phyloP scores from a whole-genome alignment of 1,284 basidiomycete species.

The Ganoderma lucidum region DNA sequence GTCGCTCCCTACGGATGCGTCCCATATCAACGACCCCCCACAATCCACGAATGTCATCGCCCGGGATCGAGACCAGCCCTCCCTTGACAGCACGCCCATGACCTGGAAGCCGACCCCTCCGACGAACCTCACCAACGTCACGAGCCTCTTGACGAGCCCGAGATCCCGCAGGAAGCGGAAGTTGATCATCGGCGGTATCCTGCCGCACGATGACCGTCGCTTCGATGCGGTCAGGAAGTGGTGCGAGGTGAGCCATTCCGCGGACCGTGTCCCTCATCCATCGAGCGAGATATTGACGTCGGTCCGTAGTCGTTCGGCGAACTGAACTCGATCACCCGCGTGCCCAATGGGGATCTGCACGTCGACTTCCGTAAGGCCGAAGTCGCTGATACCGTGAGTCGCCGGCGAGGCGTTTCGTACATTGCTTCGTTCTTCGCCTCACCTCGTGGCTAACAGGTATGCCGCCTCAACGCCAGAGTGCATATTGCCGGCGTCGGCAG shows the following conservation, averaged over 20 bases:
- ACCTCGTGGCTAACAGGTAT: conserved; percentile 56
- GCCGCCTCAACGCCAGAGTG: conserved; percentile 76
- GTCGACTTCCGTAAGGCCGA: conserved; percentile 75
- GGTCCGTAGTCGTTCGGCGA: conserved; percentile 71
- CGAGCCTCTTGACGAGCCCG: conserved; percentile 38
- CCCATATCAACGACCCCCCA: conserved; percentile 47
- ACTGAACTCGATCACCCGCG: conserved; percentile 69
- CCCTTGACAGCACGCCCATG: conserved; percentile 37
- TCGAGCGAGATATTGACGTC: conserved; percentile 17
- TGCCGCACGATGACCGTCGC: conserved; percentile 43
- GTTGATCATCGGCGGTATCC: conserved; percentile 50
- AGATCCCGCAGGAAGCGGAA: conserved; percentile 44
- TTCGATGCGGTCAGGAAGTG: conserved; percentile 57
- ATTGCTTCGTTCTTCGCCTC: neutral
- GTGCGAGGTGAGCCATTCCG: conserved; percentile 64
- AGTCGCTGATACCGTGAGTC: conserved; percentile 77
- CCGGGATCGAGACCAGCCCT: conserved; percentile 32
- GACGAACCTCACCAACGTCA: conserved; percentile 34
- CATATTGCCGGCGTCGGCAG: conserved; percentile 77
- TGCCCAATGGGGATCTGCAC: conserved; percentile 77
- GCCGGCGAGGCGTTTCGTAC: conserved; percentile 11
- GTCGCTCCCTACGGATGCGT: conserved; percentile 49
- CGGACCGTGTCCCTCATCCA: neutral
- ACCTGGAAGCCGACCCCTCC: conserved; percentile 35
- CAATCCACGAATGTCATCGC: conserved; percentile 42